phyloP scores from a whole-genome alignment of 345 rosid species.

The Geranium rotundifolium region DNA sequence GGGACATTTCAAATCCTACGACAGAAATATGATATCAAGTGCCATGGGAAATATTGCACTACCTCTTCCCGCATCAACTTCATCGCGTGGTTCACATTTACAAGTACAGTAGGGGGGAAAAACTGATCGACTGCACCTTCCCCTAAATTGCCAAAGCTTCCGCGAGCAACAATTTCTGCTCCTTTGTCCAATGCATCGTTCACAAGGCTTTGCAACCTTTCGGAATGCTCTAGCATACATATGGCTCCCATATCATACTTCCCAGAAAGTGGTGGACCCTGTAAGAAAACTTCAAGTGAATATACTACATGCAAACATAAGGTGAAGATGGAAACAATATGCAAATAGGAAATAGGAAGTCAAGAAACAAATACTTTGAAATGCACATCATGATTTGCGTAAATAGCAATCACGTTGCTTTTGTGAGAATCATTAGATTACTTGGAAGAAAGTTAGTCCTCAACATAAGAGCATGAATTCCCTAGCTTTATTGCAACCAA shows the following conservation, averaged over 20 bases:
- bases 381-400: neutral
- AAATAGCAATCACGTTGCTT: too few species aligned
- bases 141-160: slow-evolving; percentile 85
- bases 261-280: slow-evolving; percentile 92
- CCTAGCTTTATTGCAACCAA: too few species aligned
- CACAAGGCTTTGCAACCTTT: slow-evolving; percentile 71
- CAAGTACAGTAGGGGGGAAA: slow-evolving; percentile 83
- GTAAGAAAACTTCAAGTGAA: slow-evolving; percentile 13
- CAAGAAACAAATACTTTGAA: neutral
- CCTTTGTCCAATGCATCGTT: slow-evolving; percentile 86
- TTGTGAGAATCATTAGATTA: too few species aligned
- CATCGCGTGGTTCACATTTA: slow-evolving; percentile 78
- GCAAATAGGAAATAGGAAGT: neutral
- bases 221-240: slow-evolving; percentile 91
- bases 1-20: too few species aligned
- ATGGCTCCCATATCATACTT: slow-evolving; percentile 98
- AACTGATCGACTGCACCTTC: slow-evolving; percentile 95
- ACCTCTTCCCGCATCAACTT: slow-evolving; percentile 98
- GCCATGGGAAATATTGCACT: slow-evolving; percentile 2
- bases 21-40: neutral
- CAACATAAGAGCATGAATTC: too few species aligned
- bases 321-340: neutral
- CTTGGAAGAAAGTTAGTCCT: too few species aligned
- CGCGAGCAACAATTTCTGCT: slow-evolving; percentile 78
- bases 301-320: neutral